phyloP scores from a whole-genome alignment of 2,329 filamentous ascomycete species.

The Madurella mycetomatis region DNA sequence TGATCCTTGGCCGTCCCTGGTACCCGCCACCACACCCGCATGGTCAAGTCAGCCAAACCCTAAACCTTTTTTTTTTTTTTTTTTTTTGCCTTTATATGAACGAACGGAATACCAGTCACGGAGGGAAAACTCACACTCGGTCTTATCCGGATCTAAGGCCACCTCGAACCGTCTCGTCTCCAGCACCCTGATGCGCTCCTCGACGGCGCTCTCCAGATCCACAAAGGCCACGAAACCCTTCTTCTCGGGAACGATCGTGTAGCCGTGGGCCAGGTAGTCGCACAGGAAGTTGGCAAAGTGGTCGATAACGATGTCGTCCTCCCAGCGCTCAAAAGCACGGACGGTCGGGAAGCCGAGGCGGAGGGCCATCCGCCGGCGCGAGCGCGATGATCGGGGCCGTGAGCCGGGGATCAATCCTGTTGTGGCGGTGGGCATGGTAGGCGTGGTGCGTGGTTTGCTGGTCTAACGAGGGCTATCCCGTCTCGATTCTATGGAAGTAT shows the following conservation, averaged over 20 bases:
- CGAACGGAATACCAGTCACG: too few relatives aligned
- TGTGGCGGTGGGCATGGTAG: background rate
- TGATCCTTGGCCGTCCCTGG: conserved; percentile 12
- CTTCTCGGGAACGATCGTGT: conserved; percentile 9
- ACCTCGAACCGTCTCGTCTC: conserved; percentile 6
- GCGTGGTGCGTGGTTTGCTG: background rate
- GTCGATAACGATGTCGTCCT: conserved; percentile 12
- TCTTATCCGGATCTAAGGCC: conserved; percentile 13
- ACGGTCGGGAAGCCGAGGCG: conserved; percentile 10
- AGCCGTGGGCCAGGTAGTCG: conserved; percentile 13
- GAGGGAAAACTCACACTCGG: conserved; percentile 14
- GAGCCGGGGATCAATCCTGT: background rate
- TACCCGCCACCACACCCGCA: too few relatives aligned
- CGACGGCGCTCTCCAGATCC: conserved; percentile 8
- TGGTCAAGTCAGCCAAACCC: too few relatives aligned
- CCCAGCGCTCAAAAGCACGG: conserved; percentile 8
- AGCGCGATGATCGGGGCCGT: background rate
- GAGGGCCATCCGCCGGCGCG: conserved; percentile 2
- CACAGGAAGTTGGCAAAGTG: conserved; percentile 16
- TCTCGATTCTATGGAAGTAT: background rate
- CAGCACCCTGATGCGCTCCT: conserved; percentile 2
- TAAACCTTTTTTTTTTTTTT: too few relatives aligned
- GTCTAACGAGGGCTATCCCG: background rate
- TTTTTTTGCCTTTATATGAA: too few relatives aligned
- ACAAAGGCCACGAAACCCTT: conserved; percentile 5